Percentiles rank a stretch among this genome's conserved stretches.
Evolutionary conservation across 176 grass and related monocot species (phyloP).

Genomic region (Secale cereale): DNA sequence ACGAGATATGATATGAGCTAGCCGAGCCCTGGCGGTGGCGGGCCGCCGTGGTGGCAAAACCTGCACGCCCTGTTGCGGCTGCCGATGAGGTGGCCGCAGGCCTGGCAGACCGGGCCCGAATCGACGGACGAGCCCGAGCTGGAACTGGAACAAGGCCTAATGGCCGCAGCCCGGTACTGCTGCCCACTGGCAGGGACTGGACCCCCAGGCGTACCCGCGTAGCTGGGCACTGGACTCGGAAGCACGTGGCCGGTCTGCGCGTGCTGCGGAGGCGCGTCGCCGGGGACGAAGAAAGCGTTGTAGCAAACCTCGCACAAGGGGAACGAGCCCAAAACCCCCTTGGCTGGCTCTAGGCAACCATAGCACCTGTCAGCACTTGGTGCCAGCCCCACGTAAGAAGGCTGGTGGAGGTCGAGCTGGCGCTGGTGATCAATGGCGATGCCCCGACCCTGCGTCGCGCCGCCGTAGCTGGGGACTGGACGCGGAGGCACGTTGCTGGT

Average conservation of each 20-base stretch:
- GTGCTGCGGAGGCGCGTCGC: not conserved
- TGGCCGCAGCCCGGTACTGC: not conserved
- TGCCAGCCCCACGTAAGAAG: too few species aligned
- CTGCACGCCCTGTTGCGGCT: not conserved
- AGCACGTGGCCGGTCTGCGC: not conserved
- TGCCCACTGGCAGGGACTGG: too few species aligned
- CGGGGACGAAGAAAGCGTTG: not conserved
- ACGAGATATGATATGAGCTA: too few species aligned
- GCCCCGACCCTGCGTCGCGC: too few species aligned
- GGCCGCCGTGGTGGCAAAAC: not conserved
- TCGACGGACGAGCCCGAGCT: not conserved
- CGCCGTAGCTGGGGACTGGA: not conserved
- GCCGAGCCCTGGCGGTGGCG: too few species aligned
- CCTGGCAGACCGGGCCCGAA: not conserved
- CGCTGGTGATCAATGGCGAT: too few species aligned
- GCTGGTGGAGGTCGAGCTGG: too few species aligned
- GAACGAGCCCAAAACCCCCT: too few species aligned
- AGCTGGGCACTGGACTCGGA: not conserved
- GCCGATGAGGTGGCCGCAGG: not conserved
- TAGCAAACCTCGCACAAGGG: not conserved
- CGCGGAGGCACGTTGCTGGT: not conserved
- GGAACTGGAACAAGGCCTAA: too few species aligned
- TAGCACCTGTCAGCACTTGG: too few species aligned
- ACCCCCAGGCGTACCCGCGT: too few species aligned
- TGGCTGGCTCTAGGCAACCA: too few species aligned